Conservation (phyloP, 1,139 yeast species). For the Taphrina communis region DNA sequence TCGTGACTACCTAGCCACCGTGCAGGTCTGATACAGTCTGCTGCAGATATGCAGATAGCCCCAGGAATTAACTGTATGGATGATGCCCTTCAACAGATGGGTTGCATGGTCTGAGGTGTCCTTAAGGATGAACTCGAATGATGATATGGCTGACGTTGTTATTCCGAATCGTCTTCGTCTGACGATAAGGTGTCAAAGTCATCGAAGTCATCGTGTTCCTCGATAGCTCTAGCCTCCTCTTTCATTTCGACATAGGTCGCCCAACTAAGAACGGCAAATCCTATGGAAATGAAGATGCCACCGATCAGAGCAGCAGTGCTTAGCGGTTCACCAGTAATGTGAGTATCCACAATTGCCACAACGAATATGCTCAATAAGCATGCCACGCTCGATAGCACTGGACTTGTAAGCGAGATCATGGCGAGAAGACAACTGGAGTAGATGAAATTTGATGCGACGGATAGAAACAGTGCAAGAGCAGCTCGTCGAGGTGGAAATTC, state of each 20-base stretch:
- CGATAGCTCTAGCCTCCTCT: conserved; percentile 54
- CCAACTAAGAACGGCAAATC: conserved; percentile 70
- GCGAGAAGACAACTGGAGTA: conserved; percentile 78
- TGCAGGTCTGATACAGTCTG: too few relatives aligned
- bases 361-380: conserved; percentile 77
- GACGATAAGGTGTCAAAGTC: conserved; percentile 11
- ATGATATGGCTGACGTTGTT: not conserved
- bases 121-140: not conserved
- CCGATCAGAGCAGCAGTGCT: conserved; percentile 53
- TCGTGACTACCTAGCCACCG: too few relatives aligned
- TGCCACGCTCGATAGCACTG: conserved; percentile 83
- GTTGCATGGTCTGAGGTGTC: not conserved
- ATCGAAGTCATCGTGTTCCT: conserved; percentile 18
- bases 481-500: conserved; percentile 58
- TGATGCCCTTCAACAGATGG: too few relatives aligned
- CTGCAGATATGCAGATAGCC: too few relatives aligned
- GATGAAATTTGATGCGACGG: conserved; percentile 64
- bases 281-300: conserved; percentile 59
- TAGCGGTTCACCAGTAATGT: conserved; percentile 63
- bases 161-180: conserved; percentile 4
- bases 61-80: too few relatives aligned
- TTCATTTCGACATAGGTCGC: conserved; percentile 78
- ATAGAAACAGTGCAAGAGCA: conserved; percentile 57
- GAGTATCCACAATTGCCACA: conserved; percentile 80
- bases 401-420: conserved; percentile 82